These are phyloP conservation scores for Cupressus sempervirens DNA, from an alignment of 75 land plant genomes.

Conservation along the genomic window DNA sequence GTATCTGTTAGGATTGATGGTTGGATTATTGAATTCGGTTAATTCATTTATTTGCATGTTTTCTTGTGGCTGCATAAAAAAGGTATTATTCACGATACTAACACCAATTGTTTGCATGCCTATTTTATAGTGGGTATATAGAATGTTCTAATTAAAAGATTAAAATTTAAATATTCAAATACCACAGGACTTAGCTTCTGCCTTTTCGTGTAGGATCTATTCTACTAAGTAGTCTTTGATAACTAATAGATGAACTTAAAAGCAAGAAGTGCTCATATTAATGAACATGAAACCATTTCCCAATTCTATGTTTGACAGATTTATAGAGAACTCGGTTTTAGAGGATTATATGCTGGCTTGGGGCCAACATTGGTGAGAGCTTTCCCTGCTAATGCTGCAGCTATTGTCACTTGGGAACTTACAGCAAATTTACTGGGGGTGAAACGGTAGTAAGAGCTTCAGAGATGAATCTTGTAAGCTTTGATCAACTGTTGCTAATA, in stretches of 20 bases:
- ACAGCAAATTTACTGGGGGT: constrained; percentile 59
- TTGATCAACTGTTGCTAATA: neutral
- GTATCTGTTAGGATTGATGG: neutral
- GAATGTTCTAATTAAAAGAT: neutral
- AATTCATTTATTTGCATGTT: neutral
- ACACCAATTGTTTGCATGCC: neutral
- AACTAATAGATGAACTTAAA: neutral
- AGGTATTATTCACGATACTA: neutral
- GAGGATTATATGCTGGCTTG: constrained; percentile 86
- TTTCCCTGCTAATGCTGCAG: constrained; percentile 98
- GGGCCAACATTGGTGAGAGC: constrained; percentile 90
- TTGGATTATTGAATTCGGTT: neutral
- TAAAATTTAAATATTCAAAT: constrained; percentile 1
- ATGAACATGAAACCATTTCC: neutral
- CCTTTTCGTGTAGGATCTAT: neutral
- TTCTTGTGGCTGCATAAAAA: neutral
- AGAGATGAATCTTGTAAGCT: neutral
- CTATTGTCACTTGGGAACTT: constrained; percentile 95
- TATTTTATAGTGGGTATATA: neutral
- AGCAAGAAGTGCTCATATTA: neutral
- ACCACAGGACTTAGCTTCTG: neutral
- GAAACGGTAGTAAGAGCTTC: constrained; percentile 12
- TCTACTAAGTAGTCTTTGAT: neutral
- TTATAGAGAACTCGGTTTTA: constrained; percentile 59
- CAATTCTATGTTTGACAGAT: constrained; percentile 40